These are phyloP conservation scores for Vaccinium myrtillus DNA, from an alignment of 148 eudicot species.

Conservation along the genomic window DNA sequence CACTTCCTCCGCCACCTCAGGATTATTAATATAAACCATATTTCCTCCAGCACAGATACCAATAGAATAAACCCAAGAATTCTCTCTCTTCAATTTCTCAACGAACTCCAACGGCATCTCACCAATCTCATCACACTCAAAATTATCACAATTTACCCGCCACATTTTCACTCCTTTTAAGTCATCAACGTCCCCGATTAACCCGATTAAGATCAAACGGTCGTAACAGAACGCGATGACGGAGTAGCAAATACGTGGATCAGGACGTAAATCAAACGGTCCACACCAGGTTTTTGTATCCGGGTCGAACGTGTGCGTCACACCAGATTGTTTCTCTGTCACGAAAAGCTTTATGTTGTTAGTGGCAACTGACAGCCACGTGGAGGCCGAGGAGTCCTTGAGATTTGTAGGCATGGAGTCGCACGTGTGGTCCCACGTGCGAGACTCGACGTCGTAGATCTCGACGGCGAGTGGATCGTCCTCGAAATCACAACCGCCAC, in stretches of 20 bases:
- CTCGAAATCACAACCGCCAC: slow-evolving; percentile 46
- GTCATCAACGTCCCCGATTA: slow-evolving; percentile 27
- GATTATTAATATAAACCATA: slow-evolving; percentile 36
- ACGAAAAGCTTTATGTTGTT: slow-evolving; percentile 31
- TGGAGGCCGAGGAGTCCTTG: slow-evolving; percentile 46
- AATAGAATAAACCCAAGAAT: slow-evolving; percentile 28
- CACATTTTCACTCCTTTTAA: slow-evolving; percentile 39
- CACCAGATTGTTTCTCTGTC: slow-evolving; percentile 48
- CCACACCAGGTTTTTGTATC: slow-evolving; percentile 38
- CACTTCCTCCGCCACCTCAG: slow-evolving; percentile 33
- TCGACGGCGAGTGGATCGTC: slow-evolving; percentile 54
- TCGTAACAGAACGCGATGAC: slow-evolving; percentile 30
- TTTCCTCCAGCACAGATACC: slow-evolving; percentile 27
- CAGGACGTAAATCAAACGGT: slow-evolving; percentile 42
- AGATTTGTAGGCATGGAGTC: slow-evolving; percentile 49
- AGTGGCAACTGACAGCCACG: slow-evolving; percentile 57
- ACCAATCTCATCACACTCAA: slow-evolving; percentile 32
- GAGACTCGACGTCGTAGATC: slow-evolving; percentile 43
- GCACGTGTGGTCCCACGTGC: slow-evolving; percentile 44
- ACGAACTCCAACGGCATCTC: slow-evolving; percentile 51
- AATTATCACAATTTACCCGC: slow-evolving; percentile 29
- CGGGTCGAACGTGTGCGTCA: slow-evolving; percentile 42
- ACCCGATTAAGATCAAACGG: slow-evolving; percentile 45
- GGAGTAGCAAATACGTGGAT: slow-evolving; percentile 33
- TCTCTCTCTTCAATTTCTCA: slow-evolving; percentile 37